Evolutionary conservation across 306 rosid genomes (phyloP), one percentile per base, ranked within the genome.

Genomic region (Vigna angularis): DNA sequence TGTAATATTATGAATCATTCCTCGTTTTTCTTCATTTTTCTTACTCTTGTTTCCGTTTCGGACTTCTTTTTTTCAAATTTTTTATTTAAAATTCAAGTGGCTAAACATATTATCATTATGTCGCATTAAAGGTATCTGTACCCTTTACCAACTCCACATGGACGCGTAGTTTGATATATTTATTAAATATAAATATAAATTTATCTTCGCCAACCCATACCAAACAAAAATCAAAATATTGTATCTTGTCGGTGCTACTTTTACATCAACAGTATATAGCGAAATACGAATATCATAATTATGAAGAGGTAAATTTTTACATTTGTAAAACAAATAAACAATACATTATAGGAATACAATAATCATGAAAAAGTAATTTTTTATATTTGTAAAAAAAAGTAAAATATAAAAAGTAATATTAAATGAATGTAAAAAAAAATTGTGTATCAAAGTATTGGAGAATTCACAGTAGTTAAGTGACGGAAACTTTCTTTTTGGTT

Each of bases 221-320:
- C 58, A 10, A 53, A 32, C 56, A 48, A 56, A 52, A 72, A 61
- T 83, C 83, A 83, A 72, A 77, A 71, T 11, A 70, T 70, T 2
- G 52, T 14, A 26, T 34, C 38, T 66, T 76, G 83, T 77, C 83
- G 83, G 86, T 83, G 83, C 79, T 77, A 6, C 50, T 9, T 64
- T 63, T 26, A 26, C 28, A 26, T 26, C 28, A 1, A 26, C 28
- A 0, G 28, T 26, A 26, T 26, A 26, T 26, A 26, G 28, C 3
- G 28, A 26, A 3, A 28, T 28, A 28, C 30, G 30, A 28, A 28
- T 28, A 28, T 3, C 3, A 28, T 28, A 28, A 28, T 28, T 3
- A 28, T 28, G 3, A 28, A 28, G 0, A 28, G 30, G 4, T 28
- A 28, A 28, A 28, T 3, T 28, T 28, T 28, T 24, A 24, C 26